These are phyloP conservation scores for Rhizopus arrhizus DNA, from an alignment of 371 early-diverging fungal genomes.

Conservation along the genomic window DNA sequence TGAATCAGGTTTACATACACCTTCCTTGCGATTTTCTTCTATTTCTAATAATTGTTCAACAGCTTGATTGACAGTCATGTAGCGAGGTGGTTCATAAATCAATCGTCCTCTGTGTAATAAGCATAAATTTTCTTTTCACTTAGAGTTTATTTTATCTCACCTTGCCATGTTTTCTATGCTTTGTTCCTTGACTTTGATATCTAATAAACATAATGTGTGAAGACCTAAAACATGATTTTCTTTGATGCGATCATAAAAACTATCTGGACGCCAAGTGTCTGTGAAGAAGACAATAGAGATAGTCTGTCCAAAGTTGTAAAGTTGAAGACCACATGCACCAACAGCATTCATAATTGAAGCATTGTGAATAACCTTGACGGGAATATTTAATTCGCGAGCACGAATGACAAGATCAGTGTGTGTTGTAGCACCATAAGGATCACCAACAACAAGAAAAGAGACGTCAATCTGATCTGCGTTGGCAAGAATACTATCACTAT, in stretches of 20 bases:
- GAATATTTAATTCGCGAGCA: conserved; percentile 86
- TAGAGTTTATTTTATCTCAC: conserved; percentile 30
- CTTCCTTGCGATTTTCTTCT: conserved; percentile 74
- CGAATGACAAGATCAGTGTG: conserved; percentile 98
- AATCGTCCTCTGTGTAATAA: conserved; percentile 68
- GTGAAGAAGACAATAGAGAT: conserved; percentile 99
- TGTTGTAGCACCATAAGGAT: conserved; percentile 99
- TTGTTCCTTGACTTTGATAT: conserved; percentile 99
- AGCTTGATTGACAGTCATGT: conserved; percentile 97
- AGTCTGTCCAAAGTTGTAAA: conserved; percentile 98
- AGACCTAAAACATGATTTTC: conserved; percentile 83
- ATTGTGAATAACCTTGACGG: conserved; percentile 94
- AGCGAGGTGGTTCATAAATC: conserved; percentile 97
- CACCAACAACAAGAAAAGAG: conserved; percentile 98
- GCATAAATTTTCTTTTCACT: neutral
- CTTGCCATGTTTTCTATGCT: conserved; percentile 92
- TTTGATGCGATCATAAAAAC: conserved; percentile 94
- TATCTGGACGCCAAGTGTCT: conserved; percentile 95
- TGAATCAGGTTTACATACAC: conserved; percentile 77
- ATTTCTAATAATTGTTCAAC: conserved; percentile 92
- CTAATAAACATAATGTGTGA: conserved; percentile 96
- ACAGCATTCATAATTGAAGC: conserved; percentile 99
- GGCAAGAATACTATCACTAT: conserved; percentile 86
- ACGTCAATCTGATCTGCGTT: conserved; percentile 90
- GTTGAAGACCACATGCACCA: conserved; percentile 97